Percentiles rank a stretch among this genome's conserved stretches.
Conservation (phyloP, 2,329 filamentous ascomycete genomes). For the Chrysoporthe austroafricana region DNA sequence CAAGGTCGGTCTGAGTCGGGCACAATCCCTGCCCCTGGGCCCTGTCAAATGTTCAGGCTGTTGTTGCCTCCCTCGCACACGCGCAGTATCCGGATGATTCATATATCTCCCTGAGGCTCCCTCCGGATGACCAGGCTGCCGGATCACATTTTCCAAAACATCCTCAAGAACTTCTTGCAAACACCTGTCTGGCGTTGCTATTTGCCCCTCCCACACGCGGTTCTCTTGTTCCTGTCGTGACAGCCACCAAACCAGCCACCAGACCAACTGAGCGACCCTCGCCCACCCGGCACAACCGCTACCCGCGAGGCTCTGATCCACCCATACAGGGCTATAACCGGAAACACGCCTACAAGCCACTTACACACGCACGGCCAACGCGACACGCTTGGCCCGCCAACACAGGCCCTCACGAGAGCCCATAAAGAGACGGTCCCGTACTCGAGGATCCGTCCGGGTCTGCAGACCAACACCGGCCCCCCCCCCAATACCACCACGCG, state of each 20-base stretch:
- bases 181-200: slow-evolving; percentile 2
- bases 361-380: slow-evolving; percentile 19
- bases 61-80: slow-evolving; percentile 21
- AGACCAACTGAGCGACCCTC: neutral
- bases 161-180: slow-evolving; percentile 11
- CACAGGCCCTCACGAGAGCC: neutral
- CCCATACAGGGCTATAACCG: slow-evolving; percentile 11
- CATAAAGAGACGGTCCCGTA: slow-evolving; percentile 10
- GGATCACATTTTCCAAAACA: slow-evolving; percentile 3
- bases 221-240: slow-evolving; percentile 14
- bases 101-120: slow-evolving; percentile 28
- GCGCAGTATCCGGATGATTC: slow-evolving; percentile 26
- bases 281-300: slow-evolving; percentile 7
- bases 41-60: slow-evolving; percentile 18
- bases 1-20: slow-evolving; percentile 8
- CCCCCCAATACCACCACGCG: neutral
- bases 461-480: slow-evolving; percentile 6
- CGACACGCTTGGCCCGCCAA: slow-evolving; percentile 4
- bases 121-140: slow-evolving; percentile 19
- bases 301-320: slow-evolving; percentile 6
- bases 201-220: neutral
- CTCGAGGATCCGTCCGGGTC: slow-evolving; percentile 11
- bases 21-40: slow-evolving; percentile 20
- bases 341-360: slow-evolving; percentile 19
- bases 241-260: slow-evolving; percentile 1